These are phyloP conservation scores for Rauvolfia tetraphylla DNA, from an alignment of 257 asterid genomes.

Conservation along the genomic window DNA sequence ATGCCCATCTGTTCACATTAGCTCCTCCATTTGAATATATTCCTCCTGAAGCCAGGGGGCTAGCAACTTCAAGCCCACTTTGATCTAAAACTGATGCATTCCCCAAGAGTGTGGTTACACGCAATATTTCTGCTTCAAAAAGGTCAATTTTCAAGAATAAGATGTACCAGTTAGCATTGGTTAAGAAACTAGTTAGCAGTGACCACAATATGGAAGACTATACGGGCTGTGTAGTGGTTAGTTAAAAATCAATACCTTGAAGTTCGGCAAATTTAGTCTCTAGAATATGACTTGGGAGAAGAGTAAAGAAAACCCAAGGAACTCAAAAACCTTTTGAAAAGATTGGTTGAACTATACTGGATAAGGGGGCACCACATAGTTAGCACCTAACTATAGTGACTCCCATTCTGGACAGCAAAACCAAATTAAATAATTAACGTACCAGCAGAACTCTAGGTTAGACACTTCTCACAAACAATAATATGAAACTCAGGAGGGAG, in stretches of 20 bases:
- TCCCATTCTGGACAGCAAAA: constrained; percentile 1
- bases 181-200: constrained; percentile 71
- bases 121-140: constrained; percentile 99
- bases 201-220: constrained; percentile 73
- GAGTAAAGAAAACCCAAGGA: constrained; percentile 16
- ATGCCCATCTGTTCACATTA: constrained; percentile 95
- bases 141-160: constrained; percentile 98
- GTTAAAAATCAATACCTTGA: constrained; percentile 26
- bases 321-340: constrained; percentile 3
- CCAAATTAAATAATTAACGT: neutral
- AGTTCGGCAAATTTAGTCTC: constrained; percentile 18
- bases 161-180: constrained; percentile 97
- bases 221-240: constrained; percentile 49
- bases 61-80: constrained; percentile 97
- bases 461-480: neutral
- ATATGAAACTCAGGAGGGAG: neutral
- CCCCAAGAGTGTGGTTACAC: constrained; percentile 99
- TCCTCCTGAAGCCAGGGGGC: constrained; percentile 99
- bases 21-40: constrained; percentile 96
- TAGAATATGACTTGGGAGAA: constrained; percentile 9
- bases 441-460: constrained; percentile 2
- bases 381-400: constrained; percentile 9
- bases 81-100: constrained; percentile 99
- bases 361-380: constrained; percentile 10
- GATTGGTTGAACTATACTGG: constrained; percentile 6